Percentiles rank a stretch among this genome's conserved stretches.
Evolutionary conservation across 495 filamentous ascomycete species (phyloP).

Genomic region (Lasiosphaeria ovina): DNA sequence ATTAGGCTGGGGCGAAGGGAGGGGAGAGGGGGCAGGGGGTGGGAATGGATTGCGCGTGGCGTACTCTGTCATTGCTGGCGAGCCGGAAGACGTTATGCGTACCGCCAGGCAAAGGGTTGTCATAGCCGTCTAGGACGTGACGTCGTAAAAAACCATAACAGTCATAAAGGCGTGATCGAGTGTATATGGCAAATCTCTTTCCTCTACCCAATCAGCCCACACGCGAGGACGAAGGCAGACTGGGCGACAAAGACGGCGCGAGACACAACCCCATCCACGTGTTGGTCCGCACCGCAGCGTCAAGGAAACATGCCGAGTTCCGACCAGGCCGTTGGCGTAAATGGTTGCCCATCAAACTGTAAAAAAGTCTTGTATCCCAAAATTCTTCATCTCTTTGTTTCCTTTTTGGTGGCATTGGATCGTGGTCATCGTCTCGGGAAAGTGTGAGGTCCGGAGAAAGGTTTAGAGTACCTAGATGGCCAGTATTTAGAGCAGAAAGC

Average conservation of each 20-base stretch:
- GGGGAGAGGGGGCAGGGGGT: conserved; percentile 6
- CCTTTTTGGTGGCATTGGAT: conserved; percentile 24
- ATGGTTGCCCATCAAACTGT: conserved; percentile 39
- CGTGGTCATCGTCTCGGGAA: conserved; percentile 29
- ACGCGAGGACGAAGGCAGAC: neutral
- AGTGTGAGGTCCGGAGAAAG: conserved; percentile 5
- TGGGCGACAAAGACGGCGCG: neutral
- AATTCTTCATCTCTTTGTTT: conserved; percentile 28
- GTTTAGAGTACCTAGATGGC: neutral
- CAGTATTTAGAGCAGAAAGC: neutral
- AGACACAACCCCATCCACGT: neutral
- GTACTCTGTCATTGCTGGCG: conserved; percentile 17
- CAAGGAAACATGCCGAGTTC: conserved; percentile 9
- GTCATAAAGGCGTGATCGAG: conserved; percentile 28
- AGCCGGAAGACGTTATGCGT: conserved; percentile 10
- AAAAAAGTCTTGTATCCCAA: conserved; percentile 32
- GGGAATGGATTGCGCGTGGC: conserved; percentile 19
- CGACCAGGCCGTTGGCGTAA: conserved; percentile 25
- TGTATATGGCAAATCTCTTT: conserved; percentile 3
- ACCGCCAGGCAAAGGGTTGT: conserved; percentile 23
- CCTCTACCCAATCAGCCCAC: neutral
- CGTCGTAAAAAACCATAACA: conserved; percentile 40
- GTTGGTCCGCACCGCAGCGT: neutral
- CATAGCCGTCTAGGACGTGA: conserved; percentile 40
- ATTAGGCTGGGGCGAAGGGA: neutral